Base-by-base conservation (phyloP, 345 rosid genomes). In the Gossypium bickii region DNA sequence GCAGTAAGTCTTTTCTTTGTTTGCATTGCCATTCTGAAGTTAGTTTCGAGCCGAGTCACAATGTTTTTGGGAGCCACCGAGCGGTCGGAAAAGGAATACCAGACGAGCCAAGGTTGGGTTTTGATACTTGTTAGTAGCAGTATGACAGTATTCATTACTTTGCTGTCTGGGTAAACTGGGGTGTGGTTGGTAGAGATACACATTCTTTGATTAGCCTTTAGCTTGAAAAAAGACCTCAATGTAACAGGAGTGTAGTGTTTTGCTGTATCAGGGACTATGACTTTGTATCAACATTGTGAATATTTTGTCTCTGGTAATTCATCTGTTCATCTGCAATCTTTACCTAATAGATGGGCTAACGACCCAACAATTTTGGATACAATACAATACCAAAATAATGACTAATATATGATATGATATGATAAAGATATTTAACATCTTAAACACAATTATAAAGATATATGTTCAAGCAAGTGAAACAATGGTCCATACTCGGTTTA, bases 101-200 rank as follows among this genome's bases (percentile, higher is more conserved):
- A 79, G 63, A 74, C 83, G 0, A 83, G 88, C 77, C 82, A 83
- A 48, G 95, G 95, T 75, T 94, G 97, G 97, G 61, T 86, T 38
- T 82, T 94, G 86, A 86, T 90, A 74, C 82, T 94, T 47, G 80
- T 88, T 74, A 92, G 97, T 86, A 91, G 97, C 89, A 85, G 86
- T 70, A 82, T 91, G 85, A 86, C 91, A 73, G 84, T 94, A 71
- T 87, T 90, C 85, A 85, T 92, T 22, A 87, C 93, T 55, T 83
- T 92, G 76, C 85, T 92, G 48, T 91, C 93, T 63, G 63, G 87
- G 45, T 87, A 86, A 27, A 34, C 41, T 60, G 1, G 10, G 15
- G 86, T 44, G 17, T 60, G 25, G 69, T 29, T 3, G 41, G 41
- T 62, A 74, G 67, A 29, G 41, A 74, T 27, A 17, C 10, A 27